These are phyloP conservation scores for Syncephalis fuscata DNA, from an alignment of 371 early-diverging fungal genomes.

Conservation along the genomic window DNA sequence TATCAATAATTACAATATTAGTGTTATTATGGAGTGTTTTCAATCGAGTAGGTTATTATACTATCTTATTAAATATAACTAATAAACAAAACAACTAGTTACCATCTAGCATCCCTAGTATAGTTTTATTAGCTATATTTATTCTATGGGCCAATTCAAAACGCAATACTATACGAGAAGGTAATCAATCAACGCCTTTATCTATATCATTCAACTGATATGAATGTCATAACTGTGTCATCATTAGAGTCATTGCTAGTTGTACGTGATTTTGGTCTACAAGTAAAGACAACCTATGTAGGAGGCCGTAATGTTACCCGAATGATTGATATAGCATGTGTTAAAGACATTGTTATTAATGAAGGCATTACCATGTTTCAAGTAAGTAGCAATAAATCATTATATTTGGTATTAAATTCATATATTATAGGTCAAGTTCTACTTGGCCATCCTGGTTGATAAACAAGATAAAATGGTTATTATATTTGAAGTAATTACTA, in stretches of 20 bases:
- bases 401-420: no score
- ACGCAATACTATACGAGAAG: no score
- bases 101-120: no score
- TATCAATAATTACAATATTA: no score
- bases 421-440: conserved; percentile 42
- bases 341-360: conserved; percentile 49
- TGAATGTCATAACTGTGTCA: not conserved
- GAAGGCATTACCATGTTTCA: conserved; percentile 39
- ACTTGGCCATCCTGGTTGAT: conserved; percentile 47
- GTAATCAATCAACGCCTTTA: no score
- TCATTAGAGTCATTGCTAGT: conserved; percentile 36
- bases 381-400: not conserved
- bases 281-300: conserved; percentile 38
- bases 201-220: not conserved
- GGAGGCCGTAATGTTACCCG: conserved; percentile 29
- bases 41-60: no score
- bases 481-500: conserved; percentile 42
- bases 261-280: conserved; percentile 48
- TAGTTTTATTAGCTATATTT: no score
- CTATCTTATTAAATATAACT: no score
- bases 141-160: no score
- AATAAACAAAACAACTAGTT: no score
- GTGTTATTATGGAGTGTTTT: no score
- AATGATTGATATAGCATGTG: conserved; percentile 42
- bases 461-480: conserved; percentile 42